phyloP scores from a whole-genome alignment of 805 yeast genomes.

The Ogataea kodamae region DNA sequence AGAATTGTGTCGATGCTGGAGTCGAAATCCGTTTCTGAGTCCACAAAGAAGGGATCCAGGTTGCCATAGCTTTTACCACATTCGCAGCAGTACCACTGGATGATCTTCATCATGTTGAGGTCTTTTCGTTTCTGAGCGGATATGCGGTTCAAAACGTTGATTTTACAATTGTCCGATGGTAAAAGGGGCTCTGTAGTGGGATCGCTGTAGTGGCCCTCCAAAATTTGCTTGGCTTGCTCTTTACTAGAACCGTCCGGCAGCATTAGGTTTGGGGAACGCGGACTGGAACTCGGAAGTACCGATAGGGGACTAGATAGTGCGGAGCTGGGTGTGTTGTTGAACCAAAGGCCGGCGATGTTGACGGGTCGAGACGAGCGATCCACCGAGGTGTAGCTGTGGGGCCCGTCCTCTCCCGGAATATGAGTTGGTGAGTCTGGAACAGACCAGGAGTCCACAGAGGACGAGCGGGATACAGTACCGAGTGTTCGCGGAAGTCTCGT shows the following conservation, averaged over 20 bases:
- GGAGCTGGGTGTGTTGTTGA: neutral
- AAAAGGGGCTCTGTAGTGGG: neutral
- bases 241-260: constrained; percentile 14
- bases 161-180: neutral
- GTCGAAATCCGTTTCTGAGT: constrained; percentile 11
- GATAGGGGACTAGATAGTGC: no score
- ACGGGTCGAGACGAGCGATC: no score
- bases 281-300: no score
- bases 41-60: constrained; percentile 18
- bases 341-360: constrained; percentile 3
- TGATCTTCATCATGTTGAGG: constrained; percentile 24
- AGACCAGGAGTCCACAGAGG: no score
- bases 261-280: no score
- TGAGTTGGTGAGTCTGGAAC: no score
- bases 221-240: constrained; percentile 4
- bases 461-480: no score
- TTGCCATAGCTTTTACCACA: constrained; percentile 32
- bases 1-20: constrained; percentile 13
- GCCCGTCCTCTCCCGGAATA: no score
- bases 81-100: constrained; percentile 34
- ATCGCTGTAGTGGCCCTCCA: no score
- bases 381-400: no score
- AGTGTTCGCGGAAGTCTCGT: no score
- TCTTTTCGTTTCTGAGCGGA: constrained; percentile 3
- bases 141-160: constrained; percentile 13